These are phyloP conservation scores for Lasiodiplodia theobromae DNA, from an alignment of 2,329 filamentous ascomycete species.

Conservation along the genomic window DNA sequence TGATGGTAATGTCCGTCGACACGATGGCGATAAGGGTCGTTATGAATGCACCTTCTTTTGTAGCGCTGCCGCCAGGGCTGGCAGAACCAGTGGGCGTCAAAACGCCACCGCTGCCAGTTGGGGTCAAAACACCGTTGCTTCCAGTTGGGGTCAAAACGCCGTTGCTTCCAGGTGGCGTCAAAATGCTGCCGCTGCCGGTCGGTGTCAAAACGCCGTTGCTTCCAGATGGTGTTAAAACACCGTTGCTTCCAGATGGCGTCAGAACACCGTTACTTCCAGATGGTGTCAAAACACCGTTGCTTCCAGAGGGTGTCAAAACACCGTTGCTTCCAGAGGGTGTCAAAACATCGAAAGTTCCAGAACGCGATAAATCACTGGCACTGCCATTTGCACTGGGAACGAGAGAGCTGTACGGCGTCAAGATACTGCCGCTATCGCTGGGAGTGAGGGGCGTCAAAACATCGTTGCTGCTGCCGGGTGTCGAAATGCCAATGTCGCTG, in stretches of 20 bases:
- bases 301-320: neutral
- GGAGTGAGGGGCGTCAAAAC: neutral
- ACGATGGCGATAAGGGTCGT: constrained; percentile 29
- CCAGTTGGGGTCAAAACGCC: no score
- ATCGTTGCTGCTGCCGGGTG: neutral
- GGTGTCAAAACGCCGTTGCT: no score
- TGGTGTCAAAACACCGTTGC: neutral
- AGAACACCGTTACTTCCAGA: neutral
- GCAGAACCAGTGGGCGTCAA: neutral
- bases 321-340: neutral
- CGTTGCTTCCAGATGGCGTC: no score
- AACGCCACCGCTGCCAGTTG: neutral
- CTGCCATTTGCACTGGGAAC: no score
- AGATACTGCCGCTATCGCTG: no score
- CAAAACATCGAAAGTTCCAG: no score
- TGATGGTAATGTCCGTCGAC: constrained; percentile 35
- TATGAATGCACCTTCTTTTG: neutral
- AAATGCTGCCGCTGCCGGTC: no score
- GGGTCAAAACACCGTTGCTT: no score
- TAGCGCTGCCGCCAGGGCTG: neutral
- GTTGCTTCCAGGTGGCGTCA: no score
- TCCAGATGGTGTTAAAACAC: no score
- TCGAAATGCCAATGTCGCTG: neutral
- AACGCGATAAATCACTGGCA: no score
- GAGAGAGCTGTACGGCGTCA: no score